Conservation (phyloP, 495 filamentous ascomycete genomes). For the Thermothielavioides terrestris region DNA sequence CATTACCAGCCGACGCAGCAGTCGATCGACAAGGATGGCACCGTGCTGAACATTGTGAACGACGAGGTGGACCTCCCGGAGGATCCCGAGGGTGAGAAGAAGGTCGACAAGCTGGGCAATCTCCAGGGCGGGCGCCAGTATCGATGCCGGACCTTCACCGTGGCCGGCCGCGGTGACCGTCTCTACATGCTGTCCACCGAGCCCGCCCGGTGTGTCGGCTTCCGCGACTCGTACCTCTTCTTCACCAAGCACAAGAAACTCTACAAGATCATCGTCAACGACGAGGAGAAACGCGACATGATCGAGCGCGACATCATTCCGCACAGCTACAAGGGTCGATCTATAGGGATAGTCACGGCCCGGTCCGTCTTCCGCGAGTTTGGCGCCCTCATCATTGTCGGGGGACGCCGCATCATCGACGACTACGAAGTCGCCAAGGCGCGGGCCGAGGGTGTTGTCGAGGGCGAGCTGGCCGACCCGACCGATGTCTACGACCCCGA, state of each 20-base stretch:
- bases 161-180: slow-evolving; percentile 70
- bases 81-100: slow-evolving; percentile 80
- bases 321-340: slow-evolving; percentile 94
- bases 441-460: slow-evolving; percentile 67
- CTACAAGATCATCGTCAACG: slow-evolving; percentile 91
- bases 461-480: slow-evolving; percentile 85
- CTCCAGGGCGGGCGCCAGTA: slow-evolving; percentile 80
- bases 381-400: slow-evolving; percentile 86
- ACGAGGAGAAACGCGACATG: slow-evolving; percentile 84
- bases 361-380: slow-evolving; percentile 96
- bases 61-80: slow-evolving; percentile 87
- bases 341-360: slow-evolving; percentile 94
- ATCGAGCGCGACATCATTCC: slow-evolving; percentile 92
- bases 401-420: slow-evolving; percentile 73
- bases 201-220: slow-evolving; percentile 90
- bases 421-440: slow-evolving; percentile 82
- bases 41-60: slow-evolving; percentile 79
- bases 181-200: slow-evolving; percentile 98
- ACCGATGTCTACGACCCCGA: slow-evolving; percentile 66
- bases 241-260: slow-evolving; percentile 94
- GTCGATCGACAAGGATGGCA: slow-evolving; percentile 89
- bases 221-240: slow-evolving; percentile 95
- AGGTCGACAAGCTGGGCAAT: slow-evolving; percentile 81
- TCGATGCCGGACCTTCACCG: slow-evolving; percentile 85
- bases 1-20: slow-evolving; percentile 63